Percentiles rank a stretch among this genome's conserved stretches.
These are phyloP conservation scores for Chlorella sp. DNA, from an alignment of 139 green algal species.

Conservation along the genomic window DNA sequence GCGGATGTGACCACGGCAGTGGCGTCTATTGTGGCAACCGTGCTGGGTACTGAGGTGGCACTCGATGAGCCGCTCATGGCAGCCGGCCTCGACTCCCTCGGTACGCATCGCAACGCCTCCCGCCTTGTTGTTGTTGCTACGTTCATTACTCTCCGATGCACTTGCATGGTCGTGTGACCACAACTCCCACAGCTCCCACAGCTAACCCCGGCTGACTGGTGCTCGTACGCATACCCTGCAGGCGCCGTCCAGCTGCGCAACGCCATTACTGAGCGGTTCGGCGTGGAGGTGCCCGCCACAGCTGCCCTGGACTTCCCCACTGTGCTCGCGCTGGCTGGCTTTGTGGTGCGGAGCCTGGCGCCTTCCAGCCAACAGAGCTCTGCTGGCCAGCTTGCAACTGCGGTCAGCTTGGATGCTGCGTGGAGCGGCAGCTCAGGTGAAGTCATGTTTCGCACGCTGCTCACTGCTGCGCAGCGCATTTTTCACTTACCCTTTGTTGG, in stretches of 20 bases:
- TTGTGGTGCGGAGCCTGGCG: slow-evolving; percentile 12
- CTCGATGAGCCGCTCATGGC: slow-evolving; percentile 60
- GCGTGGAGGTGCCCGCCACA: slow-evolving; percentile 49
- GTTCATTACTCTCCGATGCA: background rate
- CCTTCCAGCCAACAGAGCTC: too few relatives aligned
- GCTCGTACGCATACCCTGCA: background rate
- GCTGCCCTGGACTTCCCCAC: slow-evolving; percentile 61
- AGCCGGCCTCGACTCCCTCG: slow-evolving; percentile 66
- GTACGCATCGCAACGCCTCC: too few relatives aligned
- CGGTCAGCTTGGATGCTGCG: too few relatives aligned
- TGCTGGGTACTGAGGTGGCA: background rate
- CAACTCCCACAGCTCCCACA: too few relatives aligned
- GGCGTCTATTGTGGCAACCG: background rate
- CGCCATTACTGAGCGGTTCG: slow-evolving; percentile 34
- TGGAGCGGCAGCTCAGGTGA: too few relatives aligned
- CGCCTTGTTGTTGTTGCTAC: too few relatives aligned
- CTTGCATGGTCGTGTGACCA: background rate
- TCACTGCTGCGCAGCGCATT: too few relatives aligned
- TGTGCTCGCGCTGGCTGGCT: slow-evolving; percentile 22
- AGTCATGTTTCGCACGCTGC: too few relatives aligned
- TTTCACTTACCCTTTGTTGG: too few relatives aligned
- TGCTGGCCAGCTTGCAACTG: too few relatives aligned
- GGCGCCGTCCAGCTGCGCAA: slow-evolving; percentile 34
- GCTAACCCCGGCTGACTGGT: too few relatives aligned
- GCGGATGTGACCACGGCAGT: background rate